phyloP scores from a whole-genome alignment of 2,329 filamentous ascomycete species.

The Lecanoromycetidae sp. region DNA sequence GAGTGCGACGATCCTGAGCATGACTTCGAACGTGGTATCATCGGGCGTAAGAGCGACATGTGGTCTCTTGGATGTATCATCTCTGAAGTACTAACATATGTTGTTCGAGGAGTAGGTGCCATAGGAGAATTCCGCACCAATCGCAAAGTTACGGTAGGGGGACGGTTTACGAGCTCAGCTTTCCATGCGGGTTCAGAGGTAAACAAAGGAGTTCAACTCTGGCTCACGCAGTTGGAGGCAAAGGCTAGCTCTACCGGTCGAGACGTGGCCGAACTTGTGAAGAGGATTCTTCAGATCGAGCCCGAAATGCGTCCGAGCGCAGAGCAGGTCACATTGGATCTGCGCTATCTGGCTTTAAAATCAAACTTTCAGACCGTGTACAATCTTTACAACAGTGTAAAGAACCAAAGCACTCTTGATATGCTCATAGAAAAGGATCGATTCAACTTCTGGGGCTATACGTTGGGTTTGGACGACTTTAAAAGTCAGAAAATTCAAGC shows the following conservation, averaged over 20 bases:
- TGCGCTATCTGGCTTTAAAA: neutral
- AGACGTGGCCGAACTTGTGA: neutral
- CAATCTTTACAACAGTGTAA: neutral
- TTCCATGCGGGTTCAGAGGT: slow-evolving; percentile 1
- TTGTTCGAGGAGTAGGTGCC: slow-evolving; percentile 16
- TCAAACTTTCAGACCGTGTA: neutral
- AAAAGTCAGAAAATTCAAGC: neutral
- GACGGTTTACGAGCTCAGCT: neutral
- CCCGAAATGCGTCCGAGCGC: neutral
- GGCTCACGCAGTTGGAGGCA: neutral
- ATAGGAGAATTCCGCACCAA: slow-evolving; percentile 16
- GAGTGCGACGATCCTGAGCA: slow-evolving; percentile 19
- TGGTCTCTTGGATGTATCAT: slow-evolving; percentile 24
- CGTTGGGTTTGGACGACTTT: neutral
- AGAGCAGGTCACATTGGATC: neutral
- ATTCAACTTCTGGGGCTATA: neutral
- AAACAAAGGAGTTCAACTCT: neutral
- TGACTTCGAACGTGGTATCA: slow-evolving; percentile 3
- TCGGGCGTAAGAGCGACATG: slow-evolving; percentile 21
- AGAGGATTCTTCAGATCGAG: slow-evolving; percentile 1
- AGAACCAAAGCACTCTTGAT: neutral
- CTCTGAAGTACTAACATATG: slow-evolving; percentile 21
- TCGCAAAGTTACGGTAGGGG: neutral
- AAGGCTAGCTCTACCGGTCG: neutral
- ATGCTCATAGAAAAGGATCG: slow-evolving; percentile 4